These are phyloP conservation scores for Fraxinus pennsylvanica DNA, from an alignment of 257 asterid species.

Conservation along the genomic window DNA sequence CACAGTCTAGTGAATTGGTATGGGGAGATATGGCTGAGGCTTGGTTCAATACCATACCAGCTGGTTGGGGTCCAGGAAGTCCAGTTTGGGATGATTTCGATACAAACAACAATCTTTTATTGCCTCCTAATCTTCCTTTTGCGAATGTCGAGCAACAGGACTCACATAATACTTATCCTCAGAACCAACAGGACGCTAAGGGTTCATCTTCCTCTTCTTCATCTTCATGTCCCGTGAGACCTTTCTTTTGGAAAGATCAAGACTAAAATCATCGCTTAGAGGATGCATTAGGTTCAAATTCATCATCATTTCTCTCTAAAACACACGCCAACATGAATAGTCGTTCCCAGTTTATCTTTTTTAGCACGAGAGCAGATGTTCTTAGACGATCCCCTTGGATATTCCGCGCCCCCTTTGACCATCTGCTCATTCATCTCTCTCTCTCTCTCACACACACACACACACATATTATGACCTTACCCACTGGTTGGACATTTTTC, in stretches of 20 bases:
- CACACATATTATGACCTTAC: conserved; percentile 6
- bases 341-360: background rate
- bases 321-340: background rate
- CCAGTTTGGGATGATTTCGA: conserved; percentile 88
- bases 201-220: conserved; percentile 42
- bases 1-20: conserved; percentile 57
- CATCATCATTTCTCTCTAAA: background rate
- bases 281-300: background rate
- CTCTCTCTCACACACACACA: background rate
- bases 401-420: background rate
- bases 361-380: conserved; percentile 21
- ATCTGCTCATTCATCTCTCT: background rate
- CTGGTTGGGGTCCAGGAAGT: conserved; percentile 88
- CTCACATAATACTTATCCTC: conserved; percentile 35
- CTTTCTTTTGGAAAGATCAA: conserved; percentile 52
- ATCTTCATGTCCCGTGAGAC: conserved; percentile 38
- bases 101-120: conserved; percentile 49
- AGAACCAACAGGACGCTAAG: conserved; percentile 34
- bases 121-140: conserved; percentile 66
- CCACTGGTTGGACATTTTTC: conserved; percentile 38
- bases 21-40: conserved; percentile 78
- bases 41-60: conserved; percentile 70
- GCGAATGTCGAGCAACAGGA: conserved; percentile 42
- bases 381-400: conserved; percentile 16
- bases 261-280: conserved; percentile 9